A percentile compares a stretch with the other conserved stretches of the same genome.
phyloP scores from a whole-genome alignment of 2,329 filamentous ascomycete genomes.

The Alternaria gaisen region DNA sequence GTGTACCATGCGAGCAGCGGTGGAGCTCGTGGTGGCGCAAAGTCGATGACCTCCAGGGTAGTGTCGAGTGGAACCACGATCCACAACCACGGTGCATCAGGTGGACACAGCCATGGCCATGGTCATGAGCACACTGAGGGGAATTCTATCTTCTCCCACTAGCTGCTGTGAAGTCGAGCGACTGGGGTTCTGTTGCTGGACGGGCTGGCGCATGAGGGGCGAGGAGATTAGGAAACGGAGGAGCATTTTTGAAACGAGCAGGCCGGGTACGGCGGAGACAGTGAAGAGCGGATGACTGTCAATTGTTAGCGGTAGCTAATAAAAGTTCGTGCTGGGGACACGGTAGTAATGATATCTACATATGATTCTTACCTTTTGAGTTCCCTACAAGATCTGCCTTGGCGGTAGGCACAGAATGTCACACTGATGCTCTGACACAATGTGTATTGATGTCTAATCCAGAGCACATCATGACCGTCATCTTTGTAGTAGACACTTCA shows the following conservation, averaged over 20 bases:
- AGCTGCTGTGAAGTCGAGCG: background rate
- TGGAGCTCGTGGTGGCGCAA: conserved; percentile 11
- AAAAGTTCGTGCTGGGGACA: background rate
- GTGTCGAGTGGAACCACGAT: conserved; percentile 27
- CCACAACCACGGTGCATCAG: conserved; percentile 21
- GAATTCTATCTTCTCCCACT: conserved; percentile 15
- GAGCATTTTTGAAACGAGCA: conserved; percentile 2
- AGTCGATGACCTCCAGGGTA: conserved; percentile 17
- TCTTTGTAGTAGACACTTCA: too few relatives aligned
- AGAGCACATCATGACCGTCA: too few relatives aligned
- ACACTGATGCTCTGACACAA: background rate
- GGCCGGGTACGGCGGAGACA: background rate
- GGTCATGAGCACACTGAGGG: conserved; percentile 12
- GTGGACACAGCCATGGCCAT: conserved; percentile 9
- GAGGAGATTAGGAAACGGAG: background rate
- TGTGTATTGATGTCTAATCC: too few relatives aligned
- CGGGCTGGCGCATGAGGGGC: background rate
- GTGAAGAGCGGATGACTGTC: background rate
- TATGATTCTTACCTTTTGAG: background rate
- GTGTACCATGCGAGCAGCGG: conserved; percentile 22
- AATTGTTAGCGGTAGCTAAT: background rate
- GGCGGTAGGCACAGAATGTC: background rate
- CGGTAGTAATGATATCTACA: background rate
- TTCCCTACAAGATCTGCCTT: background rate
- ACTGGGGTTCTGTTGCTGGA: conserved; percentile 5